phyloP scores from a whole-genome alignment of 2,329 filamentous ascomycete genomes.

The Gnomoniopsis smithogilvyi region DNA sequence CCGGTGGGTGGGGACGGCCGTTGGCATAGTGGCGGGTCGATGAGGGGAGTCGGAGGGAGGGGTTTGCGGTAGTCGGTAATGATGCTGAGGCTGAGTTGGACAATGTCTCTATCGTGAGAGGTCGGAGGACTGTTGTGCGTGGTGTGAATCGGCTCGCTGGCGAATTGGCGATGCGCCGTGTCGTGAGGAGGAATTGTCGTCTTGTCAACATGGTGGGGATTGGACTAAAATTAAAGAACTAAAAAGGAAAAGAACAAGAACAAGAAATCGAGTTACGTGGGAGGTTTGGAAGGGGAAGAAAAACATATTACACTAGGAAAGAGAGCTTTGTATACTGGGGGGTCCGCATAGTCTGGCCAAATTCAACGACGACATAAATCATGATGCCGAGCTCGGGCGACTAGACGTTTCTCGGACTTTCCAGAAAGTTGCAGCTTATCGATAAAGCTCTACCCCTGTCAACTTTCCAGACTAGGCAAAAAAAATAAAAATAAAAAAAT shows the following conservation, averaged over 20 bases:
- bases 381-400: not conserved
- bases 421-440: slow-evolving; percentile 3
- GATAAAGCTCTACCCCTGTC: slow-evolving; percentile 4
- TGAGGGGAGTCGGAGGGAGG: slow-evolving; percentile 30
- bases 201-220: slow-evolving; percentile 34
- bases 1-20: slow-evolving; percentile 80
- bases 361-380: slow-evolving; percentile 4
- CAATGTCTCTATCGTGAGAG: not conserved
- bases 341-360: not conserved
- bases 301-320: not conserved
- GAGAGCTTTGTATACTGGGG: not conserved
- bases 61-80: not conserved
- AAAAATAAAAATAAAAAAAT: too few relatives aligned
- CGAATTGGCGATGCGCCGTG: slow-evolving; percentile 30
- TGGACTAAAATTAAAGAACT: not conserved
- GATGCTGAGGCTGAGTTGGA: not conserved
- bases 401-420: too few relatives aligned
- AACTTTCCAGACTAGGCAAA: too few relatives aligned
- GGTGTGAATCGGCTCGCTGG: slow-evolving; percentile 24
- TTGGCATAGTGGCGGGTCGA: slow-evolving; percentile 57
- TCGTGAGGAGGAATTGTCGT: slow-evolving; percentile 33
- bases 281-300: not conserved
- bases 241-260: not conserved
- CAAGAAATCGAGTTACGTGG: not conserved
- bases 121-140: slow-evolving; percentile 20